Evolutionary conservation across 352 stramenopile genomes (phyloP), one percentile per base, ranked within the genome.

Genomic region (Ophiocytium majus): DNA sequence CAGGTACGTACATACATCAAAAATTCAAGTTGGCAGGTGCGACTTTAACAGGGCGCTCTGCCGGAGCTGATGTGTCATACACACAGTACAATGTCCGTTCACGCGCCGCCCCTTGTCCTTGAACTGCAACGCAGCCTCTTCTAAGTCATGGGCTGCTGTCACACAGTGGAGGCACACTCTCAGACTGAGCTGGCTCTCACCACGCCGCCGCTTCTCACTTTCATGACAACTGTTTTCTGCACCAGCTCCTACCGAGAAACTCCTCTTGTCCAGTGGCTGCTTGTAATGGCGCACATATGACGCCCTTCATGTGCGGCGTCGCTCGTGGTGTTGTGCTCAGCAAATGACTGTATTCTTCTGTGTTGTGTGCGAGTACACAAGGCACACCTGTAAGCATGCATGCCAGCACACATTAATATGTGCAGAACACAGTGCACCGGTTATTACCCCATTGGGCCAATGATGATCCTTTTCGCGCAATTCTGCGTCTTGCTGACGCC

Each of bases 401-500:
- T 5, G 5, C 5, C 43, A 57, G 5, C 43, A 57, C 5, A 57
- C 43, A 57, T 57, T 5, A 5, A 14, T n/a, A n/a, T n/a, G 43
- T 57, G 14, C 5, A 57, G 5, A 57, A 5, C 43, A 57, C 5
- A 5, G 43, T 14, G 5, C 31, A 91, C 91, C 63, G 86, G 90
- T 10, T 84, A 88, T 28, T 86, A n/a, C n/a, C n/a, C n/a, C n/a
- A n/a, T n/a, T n/a, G n/a, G n/a, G n/a, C n/a, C n/a, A n/a, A n/a
- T n/a, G n/a, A n/a, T n/a, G n/a, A n/a, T n/a, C n/a, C n/a, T n/a
- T n/a, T n/a, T n/a, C n/a, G n/a, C n/a, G n/a, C 43, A 57, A 57
- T 57, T 14, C 43, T 57, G 43, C 43, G 14, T 14, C 43, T 5
- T 14, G 43, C 43, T 57, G 14, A 57, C 43, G 43, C 43, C 43